Evolutionary conservation across 2,329 filamentous ascomycete genomes (phyloP).

Genomic region (Botrytis medusae): DNA sequence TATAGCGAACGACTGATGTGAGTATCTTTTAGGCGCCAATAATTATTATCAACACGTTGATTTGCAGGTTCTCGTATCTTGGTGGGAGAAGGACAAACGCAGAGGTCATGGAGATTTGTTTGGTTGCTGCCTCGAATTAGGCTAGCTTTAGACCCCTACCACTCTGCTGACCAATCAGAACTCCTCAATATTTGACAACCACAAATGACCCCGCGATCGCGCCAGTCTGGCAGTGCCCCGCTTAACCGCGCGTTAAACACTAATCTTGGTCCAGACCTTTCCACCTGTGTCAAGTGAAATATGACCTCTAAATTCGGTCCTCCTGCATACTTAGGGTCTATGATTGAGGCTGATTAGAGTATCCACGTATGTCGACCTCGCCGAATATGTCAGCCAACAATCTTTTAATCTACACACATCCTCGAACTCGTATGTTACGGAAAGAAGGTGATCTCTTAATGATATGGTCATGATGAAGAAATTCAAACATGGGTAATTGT

Average conservation of each 20-base stretch:
- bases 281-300: neutral
- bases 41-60: neutral
- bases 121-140: neutral
- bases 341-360: conserved; percentile 2
- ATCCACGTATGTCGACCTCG: neutral
- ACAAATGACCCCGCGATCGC: neutral
- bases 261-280: neutral
- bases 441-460: neutral
- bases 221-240: neutral
- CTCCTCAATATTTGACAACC: neutral
- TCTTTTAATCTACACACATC: conserved; percentile 13
- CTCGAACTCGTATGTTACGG: neutral
- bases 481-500: conserved; percentile 20
- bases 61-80: neutral
- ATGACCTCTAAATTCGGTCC: neutral
- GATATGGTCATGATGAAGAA: conserved; percentile 13
- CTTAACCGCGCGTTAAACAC: conserved; percentile 9
- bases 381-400: conserved; percentile 1
- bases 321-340: neutral
- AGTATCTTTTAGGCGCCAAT: neutral
- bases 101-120: neutral
- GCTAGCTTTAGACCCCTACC: neutral
- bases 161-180: neutral
- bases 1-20: neutral
- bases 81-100: neutral